Evolutionary conservation across 495 filamentous ascomycete species (phyloP).

Genomic region (Cladorrhinum samala): DNA sequence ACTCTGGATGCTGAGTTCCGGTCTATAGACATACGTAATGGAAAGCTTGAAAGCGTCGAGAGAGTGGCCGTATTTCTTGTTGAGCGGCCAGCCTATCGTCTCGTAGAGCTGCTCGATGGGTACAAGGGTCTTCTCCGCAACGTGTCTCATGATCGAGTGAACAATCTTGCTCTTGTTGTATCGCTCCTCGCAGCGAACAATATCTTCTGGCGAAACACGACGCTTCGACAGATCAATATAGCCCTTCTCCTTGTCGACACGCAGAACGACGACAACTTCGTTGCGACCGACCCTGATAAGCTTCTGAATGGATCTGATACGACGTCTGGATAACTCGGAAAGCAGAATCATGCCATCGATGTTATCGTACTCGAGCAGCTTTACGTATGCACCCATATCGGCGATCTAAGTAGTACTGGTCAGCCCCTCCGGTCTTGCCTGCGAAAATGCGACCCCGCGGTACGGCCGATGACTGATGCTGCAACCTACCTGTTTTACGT

Average conservation of each 20-base stretch:
- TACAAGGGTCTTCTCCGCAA: slow-evolving; percentile 90
- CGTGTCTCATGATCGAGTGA: slow-evolving; percentile 95
- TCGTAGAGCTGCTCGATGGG: slow-evolving; percentile 91
- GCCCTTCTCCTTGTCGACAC: slow-evolving; percentile 98
- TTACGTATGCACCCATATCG: slow-evolving; percentile 99
- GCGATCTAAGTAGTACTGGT: slow-evolving; percentile 61
- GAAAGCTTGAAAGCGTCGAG: slow-evolving; percentile 98
- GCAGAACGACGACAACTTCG: slow-evolving; percentile 94
- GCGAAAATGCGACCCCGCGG: no score
- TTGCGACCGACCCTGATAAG: slow-evolving; percentile 96
- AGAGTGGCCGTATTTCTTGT: slow-evolving; percentile 94
- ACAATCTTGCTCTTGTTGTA: slow-evolving; percentile 99
- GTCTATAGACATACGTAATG: slow-evolving; percentile 66
- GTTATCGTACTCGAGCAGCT: slow-evolving; percentile 98
- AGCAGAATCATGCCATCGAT: slow-evolving; percentile 99
- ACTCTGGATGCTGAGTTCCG: background rate
- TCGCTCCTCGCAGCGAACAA: slow-evolving; percentile 94
- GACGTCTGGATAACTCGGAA: slow-evolving; percentile 89
- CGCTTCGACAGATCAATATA: slow-evolving; percentile 99
- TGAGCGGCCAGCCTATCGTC: slow-evolving; percentile 91
- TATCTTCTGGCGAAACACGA: slow-evolving; percentile 93
- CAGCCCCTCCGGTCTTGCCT: slow-evolving; percentile 11
- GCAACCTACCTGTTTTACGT: slow-evolving; percentile 88
- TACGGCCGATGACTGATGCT: no score
- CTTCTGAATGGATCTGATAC: slow-evolving; percentile 98